A percentile compares a stretch with the other conserved stretches of the same genome.
These are phyloP conservation scores for Carex myosuroides DNA, from an alignment of 176 grass and related monocot species.

Conservation along the genomic window DNA sequence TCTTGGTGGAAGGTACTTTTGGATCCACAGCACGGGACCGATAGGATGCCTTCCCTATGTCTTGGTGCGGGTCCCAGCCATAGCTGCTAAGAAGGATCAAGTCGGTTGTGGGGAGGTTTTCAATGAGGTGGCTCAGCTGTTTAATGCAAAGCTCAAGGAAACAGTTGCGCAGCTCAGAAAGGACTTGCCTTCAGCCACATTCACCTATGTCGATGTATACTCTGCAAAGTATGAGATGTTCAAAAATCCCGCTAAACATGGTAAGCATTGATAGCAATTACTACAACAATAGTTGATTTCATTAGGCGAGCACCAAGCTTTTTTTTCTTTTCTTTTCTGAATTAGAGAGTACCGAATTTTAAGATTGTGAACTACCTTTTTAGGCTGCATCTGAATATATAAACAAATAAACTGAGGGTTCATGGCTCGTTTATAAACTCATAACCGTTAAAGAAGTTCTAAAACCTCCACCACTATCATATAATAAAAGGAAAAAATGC, in stretches of 20 bases:
- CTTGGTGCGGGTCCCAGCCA: conserved; percentile 30
- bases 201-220: conserved; percentile 92
- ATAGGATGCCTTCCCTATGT: conserved; percentile 87
- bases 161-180: conserved; percentile 57
- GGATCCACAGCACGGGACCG: conserved; percentile 96
- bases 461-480: background rate
- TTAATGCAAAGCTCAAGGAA: conserved; percentile 65
- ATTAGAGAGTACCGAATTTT: background rate
- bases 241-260: conserved; percentile 46
- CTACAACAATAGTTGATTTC: background rate
- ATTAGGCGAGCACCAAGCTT: background rate
- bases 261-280: conserved; percentile 28
- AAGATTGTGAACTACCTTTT: background rate
- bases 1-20: conserved; percentile 72
- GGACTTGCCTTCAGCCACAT: conserved; percentile 33
- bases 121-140: conserved; percentile 72
- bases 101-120: conserved; percentile 56
- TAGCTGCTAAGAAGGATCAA: conserved; percentile 27
- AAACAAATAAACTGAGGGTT: background rate
- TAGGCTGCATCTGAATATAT: background rate
- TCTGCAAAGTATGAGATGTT: conserved; percentile 72
- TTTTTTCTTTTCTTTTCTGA: background rate
- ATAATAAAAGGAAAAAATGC: background rate
- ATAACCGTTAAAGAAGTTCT: background rate
- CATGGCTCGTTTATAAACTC: background rate